These are phyloP conservation scores for Tilletia horrida DNA, from an alignment of 1,284 basidiomycete genomes.

Conservation along the genomic window DNA sequence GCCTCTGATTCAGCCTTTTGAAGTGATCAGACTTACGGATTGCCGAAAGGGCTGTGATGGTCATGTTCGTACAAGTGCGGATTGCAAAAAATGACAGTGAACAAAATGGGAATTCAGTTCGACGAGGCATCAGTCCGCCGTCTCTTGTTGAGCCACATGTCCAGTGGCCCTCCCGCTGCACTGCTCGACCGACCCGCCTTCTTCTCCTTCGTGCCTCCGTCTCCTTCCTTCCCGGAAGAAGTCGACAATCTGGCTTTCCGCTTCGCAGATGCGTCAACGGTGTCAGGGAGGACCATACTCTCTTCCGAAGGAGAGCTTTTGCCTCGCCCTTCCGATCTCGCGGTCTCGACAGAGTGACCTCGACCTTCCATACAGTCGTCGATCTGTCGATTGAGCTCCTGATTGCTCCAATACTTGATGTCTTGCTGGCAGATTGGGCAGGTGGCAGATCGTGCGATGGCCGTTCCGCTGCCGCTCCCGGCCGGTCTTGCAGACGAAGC, in stretches of 20 bases:
- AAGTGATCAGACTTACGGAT: no score
- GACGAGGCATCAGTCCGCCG: neutral
- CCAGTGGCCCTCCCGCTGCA: neutral
- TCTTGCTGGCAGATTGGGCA: conserved; percentile 2
- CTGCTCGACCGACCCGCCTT: no score
- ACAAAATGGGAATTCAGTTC: neutral
- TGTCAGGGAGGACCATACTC: neutral
- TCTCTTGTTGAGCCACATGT: conserved; percentile 1
- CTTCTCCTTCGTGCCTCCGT: no score
- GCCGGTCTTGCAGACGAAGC: neutral
- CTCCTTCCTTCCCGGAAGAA: no score
- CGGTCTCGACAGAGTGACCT: neutral
- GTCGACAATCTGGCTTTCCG: no score
- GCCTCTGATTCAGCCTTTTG: no score
- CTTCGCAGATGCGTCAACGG: no score
- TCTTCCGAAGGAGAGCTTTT: neutral
- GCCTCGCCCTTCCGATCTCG: neutral
- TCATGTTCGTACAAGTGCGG: no score
- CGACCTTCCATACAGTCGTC: conserved; percentile 8
- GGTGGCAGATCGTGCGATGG: neutral
- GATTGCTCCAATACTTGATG: neutral
- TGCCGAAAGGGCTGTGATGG: no score
- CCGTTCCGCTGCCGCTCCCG: neutral
- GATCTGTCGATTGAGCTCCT: conserved; percentile 11
- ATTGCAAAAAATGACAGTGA: neutral